Conservation (phyloP, 108 stramenopile genomes). For the Cyclostephanos invisitatus region DNA sequence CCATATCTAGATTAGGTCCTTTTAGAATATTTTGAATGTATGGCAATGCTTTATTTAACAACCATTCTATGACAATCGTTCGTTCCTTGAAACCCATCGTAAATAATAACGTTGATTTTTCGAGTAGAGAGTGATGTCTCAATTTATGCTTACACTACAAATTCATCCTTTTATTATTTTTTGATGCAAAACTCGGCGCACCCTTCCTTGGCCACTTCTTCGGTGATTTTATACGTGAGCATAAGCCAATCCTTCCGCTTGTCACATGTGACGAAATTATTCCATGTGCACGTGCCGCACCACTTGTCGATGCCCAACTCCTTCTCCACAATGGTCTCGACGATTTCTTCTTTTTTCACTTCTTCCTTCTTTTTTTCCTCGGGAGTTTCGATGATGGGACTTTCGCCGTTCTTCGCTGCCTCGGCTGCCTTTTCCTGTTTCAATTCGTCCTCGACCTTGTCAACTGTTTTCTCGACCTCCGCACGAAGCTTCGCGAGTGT, state of each 20-base stretch:
- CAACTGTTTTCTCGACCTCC: not conserved
- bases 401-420: not conserved
- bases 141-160: no score
- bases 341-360: constrained; percentile 6
- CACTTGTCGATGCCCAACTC: constrained; percentile 10
- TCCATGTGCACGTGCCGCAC: constrained; percentile 1
- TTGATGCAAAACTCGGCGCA: not conserved
- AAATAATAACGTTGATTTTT: no score
- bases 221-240: not conserved
- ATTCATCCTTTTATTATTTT: not conserved
- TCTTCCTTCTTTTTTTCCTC: not conserved
- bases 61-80: not conserved
- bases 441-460: not conserved
- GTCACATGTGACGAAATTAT: not conserved
- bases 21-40: no score
- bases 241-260: constrained; percentile 2
- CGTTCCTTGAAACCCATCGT: not conserved
- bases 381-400: constrained; percentile 5
- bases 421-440: not conserved
- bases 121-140: no score
- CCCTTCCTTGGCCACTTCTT: constrained; percentile 1
- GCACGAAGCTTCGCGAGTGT: not conserved
- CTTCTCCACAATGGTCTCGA: constrained; percentile 5
- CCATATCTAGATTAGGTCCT: no score
- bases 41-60: not conserved